Evolutionary conservation across 306 rosid genomes (phyloP).

Genomic region (Morella rubra): DNA sequence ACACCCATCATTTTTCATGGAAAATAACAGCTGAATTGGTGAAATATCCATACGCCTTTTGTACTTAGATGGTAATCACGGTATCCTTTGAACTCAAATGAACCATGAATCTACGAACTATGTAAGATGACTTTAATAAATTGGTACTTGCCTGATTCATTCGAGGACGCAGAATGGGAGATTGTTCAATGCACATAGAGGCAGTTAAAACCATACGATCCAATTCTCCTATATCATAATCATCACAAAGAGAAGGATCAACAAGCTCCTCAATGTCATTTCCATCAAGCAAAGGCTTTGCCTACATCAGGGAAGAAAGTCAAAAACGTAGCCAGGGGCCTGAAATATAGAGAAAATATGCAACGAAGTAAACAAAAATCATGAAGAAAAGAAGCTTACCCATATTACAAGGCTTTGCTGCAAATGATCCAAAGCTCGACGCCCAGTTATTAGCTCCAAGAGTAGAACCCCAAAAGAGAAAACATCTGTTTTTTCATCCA

Average conservation of each 20-base stretch:
- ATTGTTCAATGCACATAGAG: conserved; percentile 75
- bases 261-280: conserved; percentile 47
- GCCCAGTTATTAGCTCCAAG: conserved; percentile 79
- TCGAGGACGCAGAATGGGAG: conserved; percentile 65
- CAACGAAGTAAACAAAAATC: background rate
- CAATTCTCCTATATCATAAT: conserved; percentile 51
- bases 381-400: conserved; percentile 46
- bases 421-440: conserved; percentile 59
- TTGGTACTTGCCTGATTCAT: conserved; percentile 71
- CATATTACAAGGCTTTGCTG: conserved; percentile 63
- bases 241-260: conserved; percentile 63
- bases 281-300: conserved; percentile 60
- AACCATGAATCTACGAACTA: background rate
- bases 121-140: background rate
- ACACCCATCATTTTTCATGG: background rate
- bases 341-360: conserved; percentile 6
- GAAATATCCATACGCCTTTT: background rate
- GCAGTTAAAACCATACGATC: conserved; percentile 64
- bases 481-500: conserved; percentile 81
- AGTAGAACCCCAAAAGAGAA: conserved; percentile 77
- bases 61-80: background rate
- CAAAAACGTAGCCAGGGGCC: background rate
- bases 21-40: background rate
- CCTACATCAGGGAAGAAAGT: conserved; percentile 41
- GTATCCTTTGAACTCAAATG: background rate